These are phyloP conservation scores for Pilasporangium apinafurcum DNA, from an alignment of 352 stramenopile species.

Conservation along the genomic window DNA sequence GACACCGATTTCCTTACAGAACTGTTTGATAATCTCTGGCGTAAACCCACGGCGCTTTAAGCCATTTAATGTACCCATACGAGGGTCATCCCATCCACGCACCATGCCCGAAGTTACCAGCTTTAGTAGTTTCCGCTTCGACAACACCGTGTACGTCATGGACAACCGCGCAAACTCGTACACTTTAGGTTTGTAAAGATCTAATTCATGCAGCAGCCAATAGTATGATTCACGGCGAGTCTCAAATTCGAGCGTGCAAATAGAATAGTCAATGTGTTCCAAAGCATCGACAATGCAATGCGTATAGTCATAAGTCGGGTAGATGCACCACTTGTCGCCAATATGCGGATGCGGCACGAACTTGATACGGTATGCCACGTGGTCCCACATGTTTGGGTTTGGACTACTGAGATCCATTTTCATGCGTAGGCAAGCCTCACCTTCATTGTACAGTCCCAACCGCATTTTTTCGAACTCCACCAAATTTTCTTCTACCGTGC, in stretches of 20 bases:
- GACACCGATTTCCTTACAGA: constrained; percentile 84
- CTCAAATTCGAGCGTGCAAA: constrained; percentile 99
- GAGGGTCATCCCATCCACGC: constrained; percentile 92
- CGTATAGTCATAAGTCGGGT: constrained; percentile 99
- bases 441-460: constrained; percentile 84
- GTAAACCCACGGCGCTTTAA: constrained; percentile 83
- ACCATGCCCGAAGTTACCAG: constrained; percentile 93
- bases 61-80: constrained; percentile 97
- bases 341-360: constrained; percentile 97
- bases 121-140: constrained; percentile 98
- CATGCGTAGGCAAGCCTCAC: constrained; percentile 92
- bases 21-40: constrained; percentile 80
- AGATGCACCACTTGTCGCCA: constrained; percentile 98
- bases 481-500: constrained; percentile 93
- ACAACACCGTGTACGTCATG: constrained; percentile 98
- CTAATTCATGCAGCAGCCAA: constrained; percentile 96
- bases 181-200: constrained; percentile 97
- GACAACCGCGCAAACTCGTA: constrained; percentile 96
- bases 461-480: constrained; percentile 97
- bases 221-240: constrained; percentile 98
- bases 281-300: constrained; percentile 98
- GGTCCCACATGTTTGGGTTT: constrained; percentile 99
- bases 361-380: constrained; percentile 98
- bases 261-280: constrained; percentile 99
- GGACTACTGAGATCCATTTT: constrained; percentile 98